phyloP scores from a whole-genome alignment of 768 basidiomycete species.

The Leccinum uliginosum region DNA sequence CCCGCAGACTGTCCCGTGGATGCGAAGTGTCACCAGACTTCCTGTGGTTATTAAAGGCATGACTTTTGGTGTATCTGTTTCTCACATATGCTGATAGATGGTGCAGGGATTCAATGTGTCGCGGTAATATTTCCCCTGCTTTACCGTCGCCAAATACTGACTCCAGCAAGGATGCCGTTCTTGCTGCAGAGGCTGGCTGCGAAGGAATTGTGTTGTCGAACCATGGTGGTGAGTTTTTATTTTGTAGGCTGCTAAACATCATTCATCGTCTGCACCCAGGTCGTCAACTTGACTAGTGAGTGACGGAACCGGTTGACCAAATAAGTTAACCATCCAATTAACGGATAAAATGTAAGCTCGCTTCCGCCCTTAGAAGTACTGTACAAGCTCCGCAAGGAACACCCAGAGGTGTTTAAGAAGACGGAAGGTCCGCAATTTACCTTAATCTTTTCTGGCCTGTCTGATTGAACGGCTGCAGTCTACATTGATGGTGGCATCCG shows the following conservation, averaged over 20 bases:
- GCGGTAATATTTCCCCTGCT: conserved; percentile 38
- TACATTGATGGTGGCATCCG: conserved; percentile 79
- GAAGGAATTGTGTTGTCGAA: conserved; percentile 89
- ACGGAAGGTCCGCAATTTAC: conserved; percentile 50
- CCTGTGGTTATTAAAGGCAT: conserved; percentile 74
- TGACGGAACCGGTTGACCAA: not conserved
- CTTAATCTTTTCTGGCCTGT: not conserved
- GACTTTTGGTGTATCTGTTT: not conserved
- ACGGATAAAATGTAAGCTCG: conserved; percentile 42
- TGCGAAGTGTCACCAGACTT: conserved; percentile 62
- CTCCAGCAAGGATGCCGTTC: conserved; percentile 67
- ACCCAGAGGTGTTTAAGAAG: conserved; percentile 70
- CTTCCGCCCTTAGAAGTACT: conserved; percentile 78
- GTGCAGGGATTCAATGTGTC: conserved; percentile 67
- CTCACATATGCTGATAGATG: conserved; percentile 6
- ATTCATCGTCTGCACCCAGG: conserved; percentile 31
- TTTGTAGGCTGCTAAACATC: not conserved
- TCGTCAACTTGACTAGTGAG: conserved; percentile 79
- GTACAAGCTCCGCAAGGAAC: conserved; percentile 63
- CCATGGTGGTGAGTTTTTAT: conserved; percentile 63
- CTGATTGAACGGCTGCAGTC: conserved; percentile 39
- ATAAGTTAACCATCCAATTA: not conserved
- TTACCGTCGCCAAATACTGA: conserved; percentile 2
- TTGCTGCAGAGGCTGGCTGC: conserved; percentile 78
- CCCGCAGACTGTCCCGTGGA: conserved; percentile 69